These are phyloP conservation scores for Mortierella claussenii DNA, from an alignment of 192 early-diverging fungal genomes.

Conservation along the genomic window DNA sequence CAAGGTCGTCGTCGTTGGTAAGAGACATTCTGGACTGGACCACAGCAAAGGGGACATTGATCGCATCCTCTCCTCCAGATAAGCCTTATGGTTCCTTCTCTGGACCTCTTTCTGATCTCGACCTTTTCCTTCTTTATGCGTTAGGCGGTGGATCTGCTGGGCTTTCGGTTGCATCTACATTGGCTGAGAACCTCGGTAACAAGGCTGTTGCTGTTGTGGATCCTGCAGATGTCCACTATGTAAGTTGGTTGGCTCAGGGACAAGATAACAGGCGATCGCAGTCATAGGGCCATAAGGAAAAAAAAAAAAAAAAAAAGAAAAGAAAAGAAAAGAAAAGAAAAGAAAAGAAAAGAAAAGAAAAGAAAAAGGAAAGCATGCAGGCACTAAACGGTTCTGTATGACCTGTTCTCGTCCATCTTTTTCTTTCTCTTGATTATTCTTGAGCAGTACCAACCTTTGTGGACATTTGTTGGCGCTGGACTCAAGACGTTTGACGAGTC, in stretches of 20 bases:
- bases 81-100: no score
- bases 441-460: slow-evolving; percentile 84
- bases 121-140: no score
- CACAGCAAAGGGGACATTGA: no score
- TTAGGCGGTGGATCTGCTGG: slow-evolving; percentile 69
- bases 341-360: no score
- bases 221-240: slow-evolving; percentile 75
- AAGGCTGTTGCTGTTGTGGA: slow-evolving; percentile 80
- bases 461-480: slow-evolving; percentile 91
- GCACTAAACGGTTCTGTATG: no score
- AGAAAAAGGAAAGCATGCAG: no score
- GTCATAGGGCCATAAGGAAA: no score
- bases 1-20: slow-evolving; percentile 65
- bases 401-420: no score
- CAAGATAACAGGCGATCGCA: neutral
- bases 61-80: no score
- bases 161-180: slow-evolving; percentile 74
- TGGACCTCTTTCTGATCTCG: no score
- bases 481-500: slow-evolving; percentile 82
- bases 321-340: no score
- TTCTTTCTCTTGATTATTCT: slow-evolving; percentile 1
- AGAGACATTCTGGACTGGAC: neutral
- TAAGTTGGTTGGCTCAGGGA: slow-evolving; percentile 17
- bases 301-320: neutral
- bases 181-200: slow-evolving; percentile 70